Percentiles rank a stretch among this genome's conserved stretches.
phyloP scores from a whole-genome alignment of 2,329 filamentous ascomycete species.

The Apiospora kogelbergensis region DNA sequence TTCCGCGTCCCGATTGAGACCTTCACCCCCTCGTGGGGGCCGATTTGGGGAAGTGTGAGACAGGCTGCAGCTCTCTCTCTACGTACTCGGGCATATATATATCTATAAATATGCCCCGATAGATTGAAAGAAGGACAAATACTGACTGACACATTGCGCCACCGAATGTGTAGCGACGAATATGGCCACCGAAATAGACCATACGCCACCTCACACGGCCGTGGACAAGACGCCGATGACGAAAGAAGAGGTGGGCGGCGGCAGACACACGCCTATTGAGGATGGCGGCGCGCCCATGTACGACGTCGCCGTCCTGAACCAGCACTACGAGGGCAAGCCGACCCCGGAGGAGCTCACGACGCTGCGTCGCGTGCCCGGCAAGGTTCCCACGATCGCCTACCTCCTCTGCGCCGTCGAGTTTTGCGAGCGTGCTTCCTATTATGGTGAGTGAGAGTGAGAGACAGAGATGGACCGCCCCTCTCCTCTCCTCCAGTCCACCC shows the following conservation, averaged over 20 bases:
- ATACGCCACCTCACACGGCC: neutral
- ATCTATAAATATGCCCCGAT: neutral
- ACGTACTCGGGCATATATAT: neutral
- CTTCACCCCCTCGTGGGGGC: neutral
- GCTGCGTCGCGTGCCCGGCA: constrained; percentile 42
- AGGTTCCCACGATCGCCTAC: constrained; percentile 51
- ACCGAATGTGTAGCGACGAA: neutral
- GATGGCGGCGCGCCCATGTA: constrained; percentile 23
- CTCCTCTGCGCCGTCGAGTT: constrained; percentile 60
- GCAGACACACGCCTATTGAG: neutral
- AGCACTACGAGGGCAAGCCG: constrained; percentile 36
- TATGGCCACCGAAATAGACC: neutral
- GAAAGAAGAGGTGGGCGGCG: constrained; percentile 1
- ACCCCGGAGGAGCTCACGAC: constrained; percentile 46
- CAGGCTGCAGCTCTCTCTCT: no score
- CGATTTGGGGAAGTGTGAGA: neutral
- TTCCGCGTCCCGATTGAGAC: neutral
- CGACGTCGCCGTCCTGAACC: constrained; percentile 25
- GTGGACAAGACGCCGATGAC: neutral
- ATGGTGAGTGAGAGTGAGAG: constrained; percentile 41
- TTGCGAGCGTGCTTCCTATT: constrained; percentile 61
- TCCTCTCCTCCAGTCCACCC: neutral
- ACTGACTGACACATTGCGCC: neutral
- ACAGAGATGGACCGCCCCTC: no score
- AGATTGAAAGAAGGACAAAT: neutral